Evolutionary conservation across 306 rosid genomes (phyloP), one percentile per base, ranked within the genome.

Genomic region (Corylus avellana): DNA sequence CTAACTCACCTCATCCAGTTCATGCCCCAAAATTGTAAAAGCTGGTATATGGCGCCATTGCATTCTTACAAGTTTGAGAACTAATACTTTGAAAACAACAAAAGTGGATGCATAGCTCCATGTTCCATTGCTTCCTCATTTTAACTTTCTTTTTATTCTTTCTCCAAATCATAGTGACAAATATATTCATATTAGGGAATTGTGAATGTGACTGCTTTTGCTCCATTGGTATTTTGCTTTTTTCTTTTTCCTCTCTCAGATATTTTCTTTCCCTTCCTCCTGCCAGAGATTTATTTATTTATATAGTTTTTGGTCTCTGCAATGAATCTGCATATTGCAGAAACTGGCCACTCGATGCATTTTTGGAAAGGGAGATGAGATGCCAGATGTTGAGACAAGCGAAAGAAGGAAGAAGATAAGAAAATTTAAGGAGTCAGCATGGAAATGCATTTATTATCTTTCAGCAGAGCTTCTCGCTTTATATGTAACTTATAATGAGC

Each of bases 401-500:
- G 91, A 90, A 67, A 84, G 80, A 46, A 85, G 77, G 84, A 92
- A 89, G 89, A 95, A 86, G 93, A 92, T 95, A 67, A 79, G 87
- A 47, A 95, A 95, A 77, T 92, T 95, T 79, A 92, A 91, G 86
- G 98, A 95, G 84, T 95, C 98, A 39, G 98, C 98, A 16, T 95
- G 98, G 98, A 95, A 95, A 86, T 91, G 83, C 73, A 54, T 92
- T 77, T 95, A 92, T 86, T 95, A 76, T 89, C 87, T 92, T 64
- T 89, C 98, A 2, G 97, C 98, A 2, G 98, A 92, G 90, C 12
- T 93, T 75, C 77, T 95, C 63, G 97, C 90, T 61, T 82, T 95
- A 72, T 81, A 77, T 55, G 97, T 91, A 67, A 95, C 97, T 73
- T 89, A 83, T 74, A 75, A 87, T 8, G 98, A 93, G 86, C 94